A percentile compares a stretch with the other conserved stretches of the same genome.
phyloP scores from a whole-genome alignment of 345 rosid species.

The Leavenworthia alabamica region DNA sequence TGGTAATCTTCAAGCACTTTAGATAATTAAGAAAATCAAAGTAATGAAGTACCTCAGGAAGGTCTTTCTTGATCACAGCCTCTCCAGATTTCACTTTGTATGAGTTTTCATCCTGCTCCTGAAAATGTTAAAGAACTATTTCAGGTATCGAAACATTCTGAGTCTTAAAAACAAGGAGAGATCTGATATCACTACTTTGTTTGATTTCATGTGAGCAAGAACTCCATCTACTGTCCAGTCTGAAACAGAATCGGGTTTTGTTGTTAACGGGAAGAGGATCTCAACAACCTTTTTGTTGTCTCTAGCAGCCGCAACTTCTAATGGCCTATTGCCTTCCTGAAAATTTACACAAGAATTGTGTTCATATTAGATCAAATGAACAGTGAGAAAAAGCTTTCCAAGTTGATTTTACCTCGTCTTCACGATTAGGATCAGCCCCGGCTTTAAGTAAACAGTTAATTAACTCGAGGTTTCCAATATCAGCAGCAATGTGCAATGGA shows the following conservation, averaged over 20 bases:
- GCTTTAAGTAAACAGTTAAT: slow-evolving; percentile 66
- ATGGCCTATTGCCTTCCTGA: slow-evolving; percentile 80
- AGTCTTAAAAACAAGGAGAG: not conserved
- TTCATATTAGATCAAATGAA: not conserved
- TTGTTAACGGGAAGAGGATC: slow-evolving; percentile 62
- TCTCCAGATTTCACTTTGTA: slow-evolving; percentile 26
- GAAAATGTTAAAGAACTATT: slow-evolving; percentile 10
- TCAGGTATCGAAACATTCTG: not conserved
- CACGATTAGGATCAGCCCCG: slow-evolving; percentile 72
- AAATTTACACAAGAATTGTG: not conserved
- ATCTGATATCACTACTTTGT: slow-evolving; percentile 39
- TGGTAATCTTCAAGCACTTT: not conserved
- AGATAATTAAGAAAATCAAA: not conserved
- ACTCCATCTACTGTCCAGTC: slow-evolving; percentile 82
- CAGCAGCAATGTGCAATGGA: slow-evolving; percentile 89
- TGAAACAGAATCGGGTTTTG: slow-evolving; percentile 41
- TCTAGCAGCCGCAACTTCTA: slow-evolving; percentile 79
- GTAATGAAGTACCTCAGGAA: slow-evolving; percentile 47
- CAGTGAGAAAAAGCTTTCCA: not conserved
- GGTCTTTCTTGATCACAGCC: slow-evolving; percentile 37
- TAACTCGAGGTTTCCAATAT: slow-evolving; percentile 58
- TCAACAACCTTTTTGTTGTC: slow-evolving; percentile 60
- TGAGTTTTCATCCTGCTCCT: slow-evolving; percentile 42
- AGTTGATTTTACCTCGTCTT: slow-evolving; percentile 52
- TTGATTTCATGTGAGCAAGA: slow-evolving; percentile 49